Evolutionary conservation across 352 stramenopile genomes (phyloP).

Genomic region (Thraustochytrium sp.): DNA sequence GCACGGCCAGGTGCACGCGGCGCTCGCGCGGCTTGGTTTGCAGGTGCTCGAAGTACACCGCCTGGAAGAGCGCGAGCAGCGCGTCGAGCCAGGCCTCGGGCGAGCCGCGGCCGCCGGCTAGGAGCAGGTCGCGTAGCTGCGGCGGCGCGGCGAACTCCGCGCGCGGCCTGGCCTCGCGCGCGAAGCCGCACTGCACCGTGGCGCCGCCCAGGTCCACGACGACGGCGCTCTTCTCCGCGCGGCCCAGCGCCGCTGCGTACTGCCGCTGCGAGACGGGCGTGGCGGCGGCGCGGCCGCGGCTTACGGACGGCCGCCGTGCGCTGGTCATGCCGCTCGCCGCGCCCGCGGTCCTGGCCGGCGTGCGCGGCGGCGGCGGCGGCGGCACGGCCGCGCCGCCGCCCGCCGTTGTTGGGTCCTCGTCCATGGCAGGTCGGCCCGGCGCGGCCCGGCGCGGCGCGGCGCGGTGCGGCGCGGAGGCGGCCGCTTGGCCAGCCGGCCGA

Average conservation of each 20-base stretch:
- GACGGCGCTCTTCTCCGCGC: constrained; percentile 17
- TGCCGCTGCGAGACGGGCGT: background rate
- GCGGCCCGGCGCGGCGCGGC: too few relatives aligned
- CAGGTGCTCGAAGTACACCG: constrained; percentile 10
- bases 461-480: too few relatives aligned
- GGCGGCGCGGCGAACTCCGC: background rate
- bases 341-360: too few relatives aligned
- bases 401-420: too few relatives aligned
- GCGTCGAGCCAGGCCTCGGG: background rate
- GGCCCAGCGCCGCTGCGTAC: background rate
- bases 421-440: too few relatives aligned
- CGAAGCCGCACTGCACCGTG: constrained; percentile 1
- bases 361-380: too few relatives aligned
- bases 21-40: constrained; percentile 28
- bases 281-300: background rate
- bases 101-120: background rate
- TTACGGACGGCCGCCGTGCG: too few relatives aligned
- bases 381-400: too few relatives aligned
- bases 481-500: too few relatives aligned
- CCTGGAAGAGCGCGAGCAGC: background rate
- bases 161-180: background rate
- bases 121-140: background rate
- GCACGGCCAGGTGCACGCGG: background rate
- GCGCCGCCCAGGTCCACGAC: background rate
- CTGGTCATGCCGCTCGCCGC: too few relatives aligned